Percentiles rank a stretch among this genome's conserved stretches.
Evolutionary conservation across 768 basidiomycete genomes (phyloP).

Genomic region (Leccinum barrowsii): DNA sequence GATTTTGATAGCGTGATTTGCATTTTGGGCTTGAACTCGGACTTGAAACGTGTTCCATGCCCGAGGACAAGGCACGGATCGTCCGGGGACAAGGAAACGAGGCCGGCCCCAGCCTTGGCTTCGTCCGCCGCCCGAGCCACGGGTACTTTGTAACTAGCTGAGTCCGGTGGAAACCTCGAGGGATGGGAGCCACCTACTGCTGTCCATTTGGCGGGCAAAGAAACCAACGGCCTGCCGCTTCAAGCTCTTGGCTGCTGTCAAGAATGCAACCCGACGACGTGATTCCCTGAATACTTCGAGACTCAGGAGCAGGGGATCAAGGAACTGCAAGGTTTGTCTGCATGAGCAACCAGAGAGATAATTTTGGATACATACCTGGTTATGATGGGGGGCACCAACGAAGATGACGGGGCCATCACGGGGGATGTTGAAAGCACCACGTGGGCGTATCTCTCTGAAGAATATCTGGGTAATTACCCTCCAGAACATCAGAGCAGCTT

Average conservation of each 20-base stretch:
- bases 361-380: conserved; percentile 56
- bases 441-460: conserved; percentile 91
- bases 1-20: conserved; percentile 86
- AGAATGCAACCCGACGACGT: conserved; percentile 74
- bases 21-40: conserved; percentile 71
- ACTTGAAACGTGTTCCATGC: conserved; percentile 71
- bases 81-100: conserved; percentile 62
- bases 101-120: conserved; percentile 72
- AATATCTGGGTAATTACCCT: conserved; percentile 85
- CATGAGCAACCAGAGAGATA: conserved; percentile 7
- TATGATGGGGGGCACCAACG: conserved; percentile 89
- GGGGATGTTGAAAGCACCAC: conserved; percentile 94
- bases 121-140: conserved; percentile 89
- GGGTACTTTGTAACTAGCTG: conserved; percentile 57
- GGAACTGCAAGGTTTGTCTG: conserved; percentile 55
- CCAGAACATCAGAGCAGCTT: conserved; percentile 82
- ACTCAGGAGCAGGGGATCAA: conserved; percentile 83
- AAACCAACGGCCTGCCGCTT: conserved; percentile 73
- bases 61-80: conserved; percentile 85
- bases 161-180: conserved; percentile 5
- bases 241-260: conserved; percentile 90
- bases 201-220: conserved; percentile 79
- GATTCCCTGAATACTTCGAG: conserved; percentile 86
- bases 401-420: conserved; percentile 88
- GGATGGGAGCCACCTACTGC: conserved; percentile 53